Percentiles rank a stretch among this genome's conserved stretches.
These are phyloP conservation scores for Metschnikowia sp. DNA, from an alignment of 805 yeast genomes.

Conservation along the genomic window DNA sequence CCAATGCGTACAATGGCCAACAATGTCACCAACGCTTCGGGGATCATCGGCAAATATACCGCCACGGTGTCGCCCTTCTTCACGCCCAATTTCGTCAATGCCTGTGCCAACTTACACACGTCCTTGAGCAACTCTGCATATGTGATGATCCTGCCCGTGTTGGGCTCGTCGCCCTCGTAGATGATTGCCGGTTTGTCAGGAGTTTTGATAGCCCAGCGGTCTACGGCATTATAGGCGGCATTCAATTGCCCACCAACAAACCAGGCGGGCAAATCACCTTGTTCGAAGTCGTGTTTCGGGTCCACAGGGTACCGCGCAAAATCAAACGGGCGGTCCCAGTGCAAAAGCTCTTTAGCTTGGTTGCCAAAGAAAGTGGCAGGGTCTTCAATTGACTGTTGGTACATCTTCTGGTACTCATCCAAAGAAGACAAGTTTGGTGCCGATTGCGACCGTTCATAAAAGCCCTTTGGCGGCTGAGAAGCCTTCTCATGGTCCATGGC, in stretches of 20 bases:
- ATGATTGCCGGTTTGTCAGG: conserved; percentile 84
- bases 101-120: conserved; percentile 84
- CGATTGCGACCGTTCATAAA: conserved; percentile 14
- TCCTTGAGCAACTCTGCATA: conserved; percentile 82
- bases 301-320: conserved; percentile 56
- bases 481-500: conserved; percentile 21
- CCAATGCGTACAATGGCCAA: conserved; percentile 91
- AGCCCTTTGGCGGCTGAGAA: conserved; percentile 19
- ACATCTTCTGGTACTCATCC: conserved; percentile 37
- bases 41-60: conserved; percentile 95
- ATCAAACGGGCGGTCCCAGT: conserved; percentile 78
- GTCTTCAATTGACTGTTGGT: conserved; percentile 70
- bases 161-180: conserved; percentile 91
- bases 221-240: conserved; percentile 92
- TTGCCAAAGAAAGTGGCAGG: conserved; percentile 82
- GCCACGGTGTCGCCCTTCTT: conserved; percentile 95
- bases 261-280: conserved; percentile 83
- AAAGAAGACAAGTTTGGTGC: conserved; percentile 16
- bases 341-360: conserved; percentile 64
- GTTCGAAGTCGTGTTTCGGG: conserved; percentile 48
- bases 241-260: conserved; percentile 89
- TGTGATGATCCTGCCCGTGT: conserved; percentile 68
- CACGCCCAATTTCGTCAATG: conserved; percentile 81
- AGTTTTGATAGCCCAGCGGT: conserved; percentile 84
- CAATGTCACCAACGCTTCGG: conserved; percentile 93